Evolutionary conservation across 345 rosid genomes (phyloP).

Genomic region (Eucalyptus cloeziana): DNA sequence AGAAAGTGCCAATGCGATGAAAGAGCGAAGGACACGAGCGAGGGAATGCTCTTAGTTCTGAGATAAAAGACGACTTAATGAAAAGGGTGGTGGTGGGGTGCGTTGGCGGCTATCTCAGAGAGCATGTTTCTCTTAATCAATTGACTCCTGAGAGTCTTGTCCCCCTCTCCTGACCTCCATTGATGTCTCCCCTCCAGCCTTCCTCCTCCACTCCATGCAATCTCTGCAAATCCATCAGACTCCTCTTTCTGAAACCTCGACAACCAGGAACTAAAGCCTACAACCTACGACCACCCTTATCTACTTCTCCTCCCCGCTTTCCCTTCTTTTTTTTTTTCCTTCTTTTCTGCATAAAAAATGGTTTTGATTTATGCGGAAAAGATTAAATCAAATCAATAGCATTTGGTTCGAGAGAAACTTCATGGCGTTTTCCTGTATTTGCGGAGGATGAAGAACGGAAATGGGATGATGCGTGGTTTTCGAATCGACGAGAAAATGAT

Average conservation of each 20-base stretch:
- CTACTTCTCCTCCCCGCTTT: not conserved
- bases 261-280: not conserved
- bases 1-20: not conserved
- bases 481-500: not conserved
- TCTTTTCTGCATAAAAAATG: not conserved
- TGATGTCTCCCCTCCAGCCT: not conserved
- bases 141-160: not conserved
- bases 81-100: not conserved
- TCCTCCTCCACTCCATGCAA: not conserved
- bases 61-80: not conserved
- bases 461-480: not conserved
- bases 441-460: not conserved
- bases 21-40: not conserved
- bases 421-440: not conserved
- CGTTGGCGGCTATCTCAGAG: not conserved
- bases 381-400: not conserved
- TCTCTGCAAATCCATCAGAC: not conserved
- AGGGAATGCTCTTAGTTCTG: not conserved
- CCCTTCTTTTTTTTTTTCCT: no score
- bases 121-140: not conserved
- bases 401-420: not conserved
- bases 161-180: not conserved
- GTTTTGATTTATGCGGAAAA: not conserved
- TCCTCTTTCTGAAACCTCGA: not conserved
- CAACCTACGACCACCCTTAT: not conserved